Base-by-base conservation (phyloP, 2,329 filamentous ascomycete genomes). In the Pseudogymnoascus sp. region DNA sequence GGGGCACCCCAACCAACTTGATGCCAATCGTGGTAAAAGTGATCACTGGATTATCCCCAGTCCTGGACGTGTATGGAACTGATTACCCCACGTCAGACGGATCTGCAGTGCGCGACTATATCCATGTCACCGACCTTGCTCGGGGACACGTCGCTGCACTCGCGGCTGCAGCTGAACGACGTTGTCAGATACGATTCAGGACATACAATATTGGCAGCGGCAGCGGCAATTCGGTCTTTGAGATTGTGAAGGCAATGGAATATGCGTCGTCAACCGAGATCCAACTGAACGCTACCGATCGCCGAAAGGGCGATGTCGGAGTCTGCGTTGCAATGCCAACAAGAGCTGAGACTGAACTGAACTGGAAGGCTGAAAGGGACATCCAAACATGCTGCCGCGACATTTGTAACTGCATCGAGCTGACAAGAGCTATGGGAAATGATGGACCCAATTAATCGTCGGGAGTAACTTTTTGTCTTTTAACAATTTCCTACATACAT, bases 51-150 rank as follows among this genome's bases (percentile, higher is more conserved):
- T 74, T 78, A 37, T 78, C 79, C 59, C 69, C 77, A 3, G 77
- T 80, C 50, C 76, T 88, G n/a, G 78, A 83, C 60, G 81, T 88
- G 62, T 88, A 85, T 66, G 86, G 86, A 7, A 79, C 78, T 2
- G 84, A 89, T 72, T 89, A 85, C 80, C 79, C 85, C 63, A 88
- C 86, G 0, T 75, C 78, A 3, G 86, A 89, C 68, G 86, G 86
- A 15, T 88, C 86, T 0, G 84, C 85, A 1, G 79, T 88, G 42
- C 82, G 86, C 44, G 86, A 89, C 72, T 89, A 87, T 70, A 87
- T 88, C 66, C 86, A 88, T 67, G 86, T 88, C 38, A 82, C 80
- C 15, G 86, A 88, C 72, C 78, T 89, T 50, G 85, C 85, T 5
- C 77, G 82, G 44, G 86, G 83, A 4, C 86, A 89, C 72, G 80